These are phyloP conservation scores for Fusarium pseudoanthophilum DNA, from an alignment of 2,329 filamentous ascomycete genomes.

Conservation along the genomic window DNA sequence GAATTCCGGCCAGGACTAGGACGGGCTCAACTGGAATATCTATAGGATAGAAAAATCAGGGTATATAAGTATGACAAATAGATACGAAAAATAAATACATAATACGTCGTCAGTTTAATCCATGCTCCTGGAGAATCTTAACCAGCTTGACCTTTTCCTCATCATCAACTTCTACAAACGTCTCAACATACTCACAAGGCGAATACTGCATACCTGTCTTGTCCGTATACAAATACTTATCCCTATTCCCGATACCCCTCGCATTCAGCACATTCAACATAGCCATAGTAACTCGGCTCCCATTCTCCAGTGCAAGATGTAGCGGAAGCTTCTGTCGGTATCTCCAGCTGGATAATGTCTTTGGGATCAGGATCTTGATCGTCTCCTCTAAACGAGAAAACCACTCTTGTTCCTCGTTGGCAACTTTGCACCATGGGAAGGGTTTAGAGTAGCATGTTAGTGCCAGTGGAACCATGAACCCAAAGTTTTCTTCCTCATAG, in stretches of 20 bases:
- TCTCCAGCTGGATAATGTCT: background rate
- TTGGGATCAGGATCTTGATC: slow-evolving; percentile 7
- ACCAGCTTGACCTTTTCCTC: slow-evolving; percentile 14
- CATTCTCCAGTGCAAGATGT: slow-evolving; percentile 21
- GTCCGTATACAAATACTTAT: slow-evolving; percentile 17
- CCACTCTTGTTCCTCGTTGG: slow-evolving; percentile 14
- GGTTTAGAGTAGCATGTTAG: slow-evolving; percentile 10
- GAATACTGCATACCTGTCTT: slow-evolving; percentile 14
- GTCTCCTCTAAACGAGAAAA: slow-evolving; percentile 6
- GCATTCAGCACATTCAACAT: slow-evolving; percentile 2
- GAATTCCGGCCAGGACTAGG: accelerated
- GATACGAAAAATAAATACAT: background rate
- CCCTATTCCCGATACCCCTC: background rate
- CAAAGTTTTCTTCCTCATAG: slow-evolving; percentile 21
- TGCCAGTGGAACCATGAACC: slow-evolving; percentile 18
- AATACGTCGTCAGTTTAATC: background rate
- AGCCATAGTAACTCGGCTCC: background rate
- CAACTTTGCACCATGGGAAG: slow-evolving; percentile 17
- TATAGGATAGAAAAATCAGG: accelerated
- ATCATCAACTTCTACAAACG: slow-evolving; percentile 7
- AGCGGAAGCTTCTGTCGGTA: slow-evolving; percentile 9
- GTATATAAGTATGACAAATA: background rate
- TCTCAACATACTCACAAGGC: slow-evolving; percentile 15
- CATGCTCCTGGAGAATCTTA: background rate
- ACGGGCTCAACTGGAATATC: background rate